Base-by-base conservation (phyloP, 768 basidiomycete genomes). In the Ramaria rubella region DNA sequence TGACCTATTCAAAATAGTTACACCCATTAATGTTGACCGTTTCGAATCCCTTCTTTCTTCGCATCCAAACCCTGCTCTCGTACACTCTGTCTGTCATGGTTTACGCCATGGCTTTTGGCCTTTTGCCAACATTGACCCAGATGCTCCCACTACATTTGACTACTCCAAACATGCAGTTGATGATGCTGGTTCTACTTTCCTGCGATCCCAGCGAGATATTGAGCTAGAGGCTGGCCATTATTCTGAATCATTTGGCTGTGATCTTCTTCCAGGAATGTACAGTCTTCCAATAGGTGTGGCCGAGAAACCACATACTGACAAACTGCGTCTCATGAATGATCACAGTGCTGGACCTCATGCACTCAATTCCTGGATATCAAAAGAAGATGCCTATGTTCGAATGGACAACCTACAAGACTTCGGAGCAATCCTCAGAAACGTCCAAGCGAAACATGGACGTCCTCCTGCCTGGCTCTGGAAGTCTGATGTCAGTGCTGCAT, bases 71-170 rank as follows among this genome's bases (percentile, higher is more conserved):
- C 68, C 57, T 7, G 40, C 62, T 0, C 71, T 74, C 21, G 75
- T 78, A 0, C 4, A 59, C 0, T 77, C 72, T 0, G 33, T 52
- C 68, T 34, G 58, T 6, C 9, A 27, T 0, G 66, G 66, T 0
- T 61, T 80, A 0, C 55, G 62, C 0, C 60, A 72, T 1, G 77
- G 78, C 1, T 78, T 78, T 60, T 79, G 77, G 77, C 78, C 77
- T 0, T 73, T 58, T 55, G 72, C 72, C 0, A 58, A 70, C 12
- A 70, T 69, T 5, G 50, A 48, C 40, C 42, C 4, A 4, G 50
- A 44, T 1, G 56, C 43, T n/a, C 51, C 30, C 4, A n/a, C 14
- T 19, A 52, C 51, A 12, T 52, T 8, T 8, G 51, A 52, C 21
- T 23, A 43, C 5, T 58, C 63, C 6, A 59, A 72, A 45, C 42